Conservation (phyloP, 2,329 filamentous ascomycete genomes). For the Xylaria sp. region DNA sequence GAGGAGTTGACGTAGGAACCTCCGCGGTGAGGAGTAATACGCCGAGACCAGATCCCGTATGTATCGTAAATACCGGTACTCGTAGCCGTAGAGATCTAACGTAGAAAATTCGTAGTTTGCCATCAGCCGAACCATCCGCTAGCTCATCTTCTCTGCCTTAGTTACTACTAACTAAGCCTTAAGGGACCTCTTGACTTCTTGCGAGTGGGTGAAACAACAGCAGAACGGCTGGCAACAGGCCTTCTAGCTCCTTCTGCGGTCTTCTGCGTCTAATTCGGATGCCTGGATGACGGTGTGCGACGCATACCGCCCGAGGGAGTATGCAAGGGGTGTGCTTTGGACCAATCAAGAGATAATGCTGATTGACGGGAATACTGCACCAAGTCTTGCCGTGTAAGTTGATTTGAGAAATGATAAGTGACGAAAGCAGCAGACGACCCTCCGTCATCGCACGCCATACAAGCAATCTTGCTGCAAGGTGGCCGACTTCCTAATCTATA, state of each 20-base stretch:
- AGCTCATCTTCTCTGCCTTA: neutral
- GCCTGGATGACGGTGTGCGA: neutral
- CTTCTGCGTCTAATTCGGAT: neutral
- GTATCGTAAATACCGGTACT: too few species aligned
- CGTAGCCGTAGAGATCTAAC: neutral
- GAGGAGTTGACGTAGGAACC: neutral
- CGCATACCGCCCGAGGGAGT: too few species aligned
- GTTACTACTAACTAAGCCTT: neutral
- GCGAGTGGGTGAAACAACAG: neutral
- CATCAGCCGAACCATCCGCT: neutral
- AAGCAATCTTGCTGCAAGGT: neutral
- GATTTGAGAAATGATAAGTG: neutral
- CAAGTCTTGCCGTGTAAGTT: slow-evolving; percentile 5
- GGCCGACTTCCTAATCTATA: slow-evolving; percentile 1
- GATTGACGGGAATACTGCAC: neutral
- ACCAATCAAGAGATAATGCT: neutral
- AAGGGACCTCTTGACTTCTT: neutral
- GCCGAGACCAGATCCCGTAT: too few species aligned
- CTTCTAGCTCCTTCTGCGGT: neutral
- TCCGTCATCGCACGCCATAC: neutral
- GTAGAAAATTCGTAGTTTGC: neutral
- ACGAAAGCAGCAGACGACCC: neutral
- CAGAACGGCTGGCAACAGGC: neutral
- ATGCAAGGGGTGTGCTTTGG: neutral
- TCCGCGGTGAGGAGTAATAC: neutral